These are phyloP conservation scores for Sugiyamaella chiloensis DNA, from an alignment of 805 yeast genomes.

Conservation along the genomic window DNA sequence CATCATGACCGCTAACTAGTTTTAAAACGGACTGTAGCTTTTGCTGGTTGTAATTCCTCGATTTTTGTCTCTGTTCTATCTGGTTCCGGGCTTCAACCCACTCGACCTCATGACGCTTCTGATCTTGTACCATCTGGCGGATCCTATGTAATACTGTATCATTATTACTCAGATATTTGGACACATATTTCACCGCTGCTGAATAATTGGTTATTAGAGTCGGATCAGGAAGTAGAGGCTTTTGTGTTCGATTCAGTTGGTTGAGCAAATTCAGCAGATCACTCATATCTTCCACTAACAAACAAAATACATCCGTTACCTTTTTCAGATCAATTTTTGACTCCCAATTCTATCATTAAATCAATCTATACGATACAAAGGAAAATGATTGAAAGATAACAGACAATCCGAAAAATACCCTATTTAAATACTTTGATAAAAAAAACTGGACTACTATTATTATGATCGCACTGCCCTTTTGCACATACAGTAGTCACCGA, in stretches of 20 bases:
- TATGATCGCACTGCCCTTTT: too few species aligned
- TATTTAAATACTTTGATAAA: too few species aligned
- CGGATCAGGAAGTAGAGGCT: conserved; percentile 16
- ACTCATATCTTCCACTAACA: too few species aligned
- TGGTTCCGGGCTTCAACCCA: conserved; percentile 19
- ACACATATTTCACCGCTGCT: conserved; percentile 22
- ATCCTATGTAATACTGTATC: conserved; percentile 16
- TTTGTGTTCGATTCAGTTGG: conserved; percentile 4
- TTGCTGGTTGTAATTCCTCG: conserved; percentile 7
- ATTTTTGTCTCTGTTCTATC: conserved; percentile 11
- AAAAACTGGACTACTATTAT: too few species aligned
- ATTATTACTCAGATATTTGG: conserved; percentile 16
- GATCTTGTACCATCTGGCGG: conserved; percentile 18
- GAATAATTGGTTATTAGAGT: conserved; percentile 17
- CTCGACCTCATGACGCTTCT: conserved; percentile 18
- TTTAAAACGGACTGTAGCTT: conserved; percentile 17
- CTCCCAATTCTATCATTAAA: too few species aligned
- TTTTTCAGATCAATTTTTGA: too few species aligned
- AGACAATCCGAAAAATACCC: too few species aligned
- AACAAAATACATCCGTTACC: too few species aligned
- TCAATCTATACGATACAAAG: too few species aligned
- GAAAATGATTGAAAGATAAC: too few species aligned
- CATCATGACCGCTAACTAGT: conserved; percentile 14
- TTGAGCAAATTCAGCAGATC: conserved; percentile 3
- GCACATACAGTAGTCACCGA: too few species aligned